These are phyloP conservation scores for Ulota crispa DNA, from an alignment of 225 moss, liverwort and hornwort species.

Conservation along the genomic window DNA sequence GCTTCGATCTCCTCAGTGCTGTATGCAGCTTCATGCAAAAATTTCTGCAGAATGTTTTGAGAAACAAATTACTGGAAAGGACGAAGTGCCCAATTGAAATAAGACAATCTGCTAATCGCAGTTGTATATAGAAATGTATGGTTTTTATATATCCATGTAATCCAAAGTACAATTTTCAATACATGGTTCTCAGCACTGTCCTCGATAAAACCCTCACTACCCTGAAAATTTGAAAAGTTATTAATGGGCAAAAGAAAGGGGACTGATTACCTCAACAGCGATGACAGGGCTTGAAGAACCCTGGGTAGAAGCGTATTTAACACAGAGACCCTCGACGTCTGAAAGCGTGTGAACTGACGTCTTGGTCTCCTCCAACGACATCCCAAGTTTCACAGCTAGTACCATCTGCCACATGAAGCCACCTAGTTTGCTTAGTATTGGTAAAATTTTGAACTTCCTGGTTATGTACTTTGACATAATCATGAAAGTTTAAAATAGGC, in stretches of 20 bases:
- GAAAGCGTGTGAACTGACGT: slow-evolving; percentile 67
- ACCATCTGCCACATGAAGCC: slow-evolving; percentile 65
- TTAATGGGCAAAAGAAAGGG: not conserved
- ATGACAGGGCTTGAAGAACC: slow-evolving; percentile 60
- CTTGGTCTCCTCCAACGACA: slow-evolving; percentile 58
- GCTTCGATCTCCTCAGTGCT: slow-evolving; percentile 64
- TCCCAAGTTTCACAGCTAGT: slow-evolving; percentile 75
- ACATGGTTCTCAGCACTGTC: not conserved
- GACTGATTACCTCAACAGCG: slow-evolving; percentile 70
- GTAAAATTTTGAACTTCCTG: not conserved
- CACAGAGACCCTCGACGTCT: slow-evolving; percentile 84
- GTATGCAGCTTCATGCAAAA: slow-evolving; percentile 77
- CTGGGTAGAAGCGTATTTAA: slow-evolving; percentile 63
- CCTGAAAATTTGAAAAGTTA: not conserved
- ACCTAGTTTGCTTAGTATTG: not conserved
- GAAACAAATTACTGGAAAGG: not conserved
- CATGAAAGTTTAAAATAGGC: not conserved
- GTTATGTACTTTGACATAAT: not conserved
- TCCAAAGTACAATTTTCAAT: not conserved
- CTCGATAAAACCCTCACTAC: not conserved
- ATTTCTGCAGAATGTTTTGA: slow-evolving; percentile 38
- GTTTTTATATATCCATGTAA: not conserved
- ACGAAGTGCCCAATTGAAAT: not conserved
- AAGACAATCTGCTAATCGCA: not conserved
- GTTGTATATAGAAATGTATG: not conserved